Evolutionary conservation across 148 eudicot species (phyloP), one percentile per base, ranked within the genome.

Genomic region (Limonium bicolor): DNA sequence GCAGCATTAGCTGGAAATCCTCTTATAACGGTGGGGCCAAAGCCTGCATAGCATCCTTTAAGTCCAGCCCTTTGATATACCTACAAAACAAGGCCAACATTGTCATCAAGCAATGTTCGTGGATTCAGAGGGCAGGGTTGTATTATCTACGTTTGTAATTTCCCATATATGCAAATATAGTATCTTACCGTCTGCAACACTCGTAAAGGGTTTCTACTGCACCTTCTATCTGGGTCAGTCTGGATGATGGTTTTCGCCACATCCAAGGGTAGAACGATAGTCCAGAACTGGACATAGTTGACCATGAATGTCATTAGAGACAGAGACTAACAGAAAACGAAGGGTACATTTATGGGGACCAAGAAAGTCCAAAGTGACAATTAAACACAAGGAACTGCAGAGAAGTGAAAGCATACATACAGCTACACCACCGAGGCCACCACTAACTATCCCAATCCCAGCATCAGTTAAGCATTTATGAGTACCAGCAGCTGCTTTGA

Each of bases 1-100:
- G 86, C 94, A 13, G 96, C 96, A 70, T 88, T 88, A 43, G 96
- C 96, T 54, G 96, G 94, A 64, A 88, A 83, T 24, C 90, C 92
- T 54, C 96, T 72, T 6, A 62, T 54, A 27, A 77, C 27, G 23
- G 96, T 88, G 41, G 96, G 96, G 48, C 96, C 86, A 61, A 87
- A 70, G 26, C 96, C 94, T 13, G 94, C 66, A 50, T 88, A 88
- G 55, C 94, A 88, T 48, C 94, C 94, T 67, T 71, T 67, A 42
- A 87, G 19, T 42, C 96, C 96, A 25, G 86, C 71, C 53, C 75
- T 77, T 54, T 50, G 38, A 72, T 79, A 74, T 14, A 78, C 80
- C 94, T 73, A 60, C 53, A 58, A n/a, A n/a, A 61, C 29, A 49
- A 13, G 16, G 12, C 18, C 28, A 13, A 22, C 13, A 31, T n/a